phyloP scores from a whole-genome alignment of 164 flowering plant species.

The Kalanchoe fedtschenkoi region DNA sequence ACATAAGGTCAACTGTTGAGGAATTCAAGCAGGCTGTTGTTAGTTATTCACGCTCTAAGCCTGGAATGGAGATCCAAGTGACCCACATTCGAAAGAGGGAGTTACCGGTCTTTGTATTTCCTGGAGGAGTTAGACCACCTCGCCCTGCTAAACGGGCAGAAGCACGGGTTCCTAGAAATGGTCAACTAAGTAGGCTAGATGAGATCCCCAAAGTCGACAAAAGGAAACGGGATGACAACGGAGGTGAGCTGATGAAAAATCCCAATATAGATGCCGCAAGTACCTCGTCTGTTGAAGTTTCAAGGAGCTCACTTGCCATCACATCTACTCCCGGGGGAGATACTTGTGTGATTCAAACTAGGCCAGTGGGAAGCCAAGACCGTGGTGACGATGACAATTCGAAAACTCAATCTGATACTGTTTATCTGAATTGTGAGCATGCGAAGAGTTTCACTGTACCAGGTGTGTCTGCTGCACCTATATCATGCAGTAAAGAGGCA shows the following conservation, averaged over 20 bases:
- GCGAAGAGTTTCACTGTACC: background rate
- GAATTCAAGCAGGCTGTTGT: constrained; percentile 64
- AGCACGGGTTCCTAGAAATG: background rate
- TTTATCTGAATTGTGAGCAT: background rate
- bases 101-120: constrained; percentile 73
- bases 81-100: constrained; percentile 50
- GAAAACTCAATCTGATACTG: background rate
- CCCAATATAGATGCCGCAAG: constrained; percentile 7
- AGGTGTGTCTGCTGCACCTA: constrained; percentile 10
- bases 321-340: constrained; percentile 7
- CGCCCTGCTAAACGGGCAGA: constrained; percentile 26
- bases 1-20: constrained; percentile 71
- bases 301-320: constrained; percentile 10
- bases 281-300: constrained; percentile 10
- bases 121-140: constrained; percentile 66
- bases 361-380: constrained; percentile 13
- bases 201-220: constrained; percentile 26
- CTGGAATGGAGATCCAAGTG: constrained; percentile 70
- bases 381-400: constrained; percentile 9
- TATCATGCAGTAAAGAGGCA: constrained; percentile 30
- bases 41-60: constrained; percentile 46
- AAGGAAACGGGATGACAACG: constrained; percentile 27
- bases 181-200: constrained; percentile 19
- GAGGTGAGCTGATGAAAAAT: constrained; percentile 10
- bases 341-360: constrained; percentile 5